Evolutionary conservation across 1,284 basidiomycete genomes (phyloP), one percentile per base, ranked within the genome.

Genomic region (Marasmius tenuissimus): DNA sequence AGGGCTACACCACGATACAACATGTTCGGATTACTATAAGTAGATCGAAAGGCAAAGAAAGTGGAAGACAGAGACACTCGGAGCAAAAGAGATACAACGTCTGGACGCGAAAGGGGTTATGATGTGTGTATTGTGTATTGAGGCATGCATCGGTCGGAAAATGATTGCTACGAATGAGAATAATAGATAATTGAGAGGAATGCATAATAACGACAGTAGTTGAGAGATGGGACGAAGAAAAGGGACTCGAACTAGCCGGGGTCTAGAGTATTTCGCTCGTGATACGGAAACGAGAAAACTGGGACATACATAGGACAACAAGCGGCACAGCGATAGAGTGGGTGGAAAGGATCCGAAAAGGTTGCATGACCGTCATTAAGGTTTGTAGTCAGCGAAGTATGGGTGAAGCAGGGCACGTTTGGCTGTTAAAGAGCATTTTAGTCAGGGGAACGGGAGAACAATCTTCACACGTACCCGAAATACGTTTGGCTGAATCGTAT

Each of bases 401-500:
- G 92, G 88, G 72, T 96, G 94, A 57, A 81, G 73, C 38, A 97
- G 81, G 6, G 94, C 91, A 61, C 92, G 89, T 81, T 96, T 97
- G 50, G 94, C 94, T 92, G 64, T 27, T 27, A 27, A 2, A 61
- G 48, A 47, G 56, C 63, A 58, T 63, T 64, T 56, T 51, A 56
- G 54, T 57, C n/a, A 56, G 9, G 54, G 51, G 55, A 22, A 34
- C 40, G 48, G 50, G 39, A 56, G 57, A n/a, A 42, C n/a, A 18
- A 2, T 27, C 27, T 27, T 27, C 27, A 27, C 27, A 69, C 85
- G 68, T 69, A 93, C 93, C 93, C 59, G 96, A 96, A 72, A 98
- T 96, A 60, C 97, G 89, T 73, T 93, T 93, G 38, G 96, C 90
- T 0, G 95, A 95, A 75, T 99, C 96, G 73, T 97, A 99, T 8